A percentile compares a stretch with the other conserved stretches of the same genome.
These are phyloP conservation scores for Aureobasidium melanogenum DNA, from an alignment of 2,329 filamentous ascomycete genomes.

Conservation along the genomic window DNA sequence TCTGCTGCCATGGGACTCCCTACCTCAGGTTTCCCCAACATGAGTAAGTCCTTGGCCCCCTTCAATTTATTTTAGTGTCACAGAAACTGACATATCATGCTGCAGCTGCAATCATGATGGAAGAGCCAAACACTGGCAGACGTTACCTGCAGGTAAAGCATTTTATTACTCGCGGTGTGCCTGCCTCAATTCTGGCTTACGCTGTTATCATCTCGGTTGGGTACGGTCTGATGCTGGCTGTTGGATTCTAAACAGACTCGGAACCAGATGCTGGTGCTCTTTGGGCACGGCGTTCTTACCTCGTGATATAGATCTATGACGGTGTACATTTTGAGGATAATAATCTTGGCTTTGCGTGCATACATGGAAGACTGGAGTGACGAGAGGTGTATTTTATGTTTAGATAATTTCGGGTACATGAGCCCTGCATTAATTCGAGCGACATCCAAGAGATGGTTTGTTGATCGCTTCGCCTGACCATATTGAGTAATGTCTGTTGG, in stretches of 20 bases:
- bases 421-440: neutral
- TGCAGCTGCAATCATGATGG: conserved; percentile 95
- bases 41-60: conserved; percentile 65
- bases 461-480: neutral
- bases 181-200: conserved; percentile 74
- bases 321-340: neutral
- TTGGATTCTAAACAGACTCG: conserved; percentile 32
- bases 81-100: conserved; percentile 3
- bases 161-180: conserved; percentile 89
- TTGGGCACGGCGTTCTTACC: neutral
- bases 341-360: neutral
- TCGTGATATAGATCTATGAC: neutral
- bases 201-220: conserved; percentile 78
- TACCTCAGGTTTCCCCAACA: conserved; percentile 95
- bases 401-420: neutral
- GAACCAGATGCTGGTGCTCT: neutral
- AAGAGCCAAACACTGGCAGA: conserved; percentile 82
- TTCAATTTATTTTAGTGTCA: neutral
- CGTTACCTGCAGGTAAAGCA: conserved; percentile 87
- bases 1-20: conserved; percentile 95
- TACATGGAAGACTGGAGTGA: neutral
- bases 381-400: neutral
- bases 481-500: too few species aligned
- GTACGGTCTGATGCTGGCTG: conserved; percentile 79
- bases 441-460: neutral